Percentiles rank a stretch among this genome's conserved stretches.
Evolutionary conservation across 1,284 basidiomycete genomes (phyloP).

Genomic region (Marasmius fiardii): DNA sequence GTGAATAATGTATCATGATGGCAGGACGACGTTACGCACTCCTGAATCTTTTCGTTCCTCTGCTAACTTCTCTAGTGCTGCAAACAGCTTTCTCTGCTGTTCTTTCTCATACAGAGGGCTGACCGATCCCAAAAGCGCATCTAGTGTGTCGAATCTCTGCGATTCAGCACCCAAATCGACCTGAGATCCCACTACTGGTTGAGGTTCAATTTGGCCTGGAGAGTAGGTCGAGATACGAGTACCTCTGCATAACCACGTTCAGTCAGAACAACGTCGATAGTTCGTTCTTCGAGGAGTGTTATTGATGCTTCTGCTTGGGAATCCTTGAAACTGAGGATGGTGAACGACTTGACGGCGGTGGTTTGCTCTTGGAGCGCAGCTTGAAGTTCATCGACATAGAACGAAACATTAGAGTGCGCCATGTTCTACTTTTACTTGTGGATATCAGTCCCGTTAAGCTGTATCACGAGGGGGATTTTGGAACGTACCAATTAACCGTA

Average conservation of each 20-base stretch:
- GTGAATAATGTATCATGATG: not conserved
- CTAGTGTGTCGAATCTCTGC: constrained; percentile 49
- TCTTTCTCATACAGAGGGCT: constrained; percentile 49
- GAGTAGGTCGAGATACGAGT: not conserved
- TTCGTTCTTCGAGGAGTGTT: constrained; percentile 50
- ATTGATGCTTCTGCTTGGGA: constrained; percentile 52
- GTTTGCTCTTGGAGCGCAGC: constrained; percentile 55
- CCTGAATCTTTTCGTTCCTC: not conserved
- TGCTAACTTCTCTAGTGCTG: constrained; percentile 44
- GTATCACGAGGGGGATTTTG: too few species aligned
- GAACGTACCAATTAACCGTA: too few species aligned
- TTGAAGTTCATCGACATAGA: constrained; percentile 51
- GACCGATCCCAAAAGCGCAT: constrained; percentile 47
- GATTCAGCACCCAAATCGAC: constrained; percentile 6
- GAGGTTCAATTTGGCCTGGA: not conserved
- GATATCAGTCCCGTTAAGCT: not conserved
- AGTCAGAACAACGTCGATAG: constrained; percentile 45
- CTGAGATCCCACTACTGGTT: not conserved
- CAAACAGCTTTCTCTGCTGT: constrained; percentile 42
- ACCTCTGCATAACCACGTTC: constrained; percentile 49
- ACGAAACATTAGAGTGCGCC: constrained; percentile 20
- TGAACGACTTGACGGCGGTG: constrained; percentile 51
- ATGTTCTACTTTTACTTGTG: not conserved
- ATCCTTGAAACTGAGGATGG: constrained; percentile 32
- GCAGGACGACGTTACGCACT: not conserved